Evolutionary conservation across 2,329 filamentous ascomycete genomes (phyloP), one percentile per base, ranked within the genome.

Genomic region (Monilinia vaccinii-corymbosi): DNA sequence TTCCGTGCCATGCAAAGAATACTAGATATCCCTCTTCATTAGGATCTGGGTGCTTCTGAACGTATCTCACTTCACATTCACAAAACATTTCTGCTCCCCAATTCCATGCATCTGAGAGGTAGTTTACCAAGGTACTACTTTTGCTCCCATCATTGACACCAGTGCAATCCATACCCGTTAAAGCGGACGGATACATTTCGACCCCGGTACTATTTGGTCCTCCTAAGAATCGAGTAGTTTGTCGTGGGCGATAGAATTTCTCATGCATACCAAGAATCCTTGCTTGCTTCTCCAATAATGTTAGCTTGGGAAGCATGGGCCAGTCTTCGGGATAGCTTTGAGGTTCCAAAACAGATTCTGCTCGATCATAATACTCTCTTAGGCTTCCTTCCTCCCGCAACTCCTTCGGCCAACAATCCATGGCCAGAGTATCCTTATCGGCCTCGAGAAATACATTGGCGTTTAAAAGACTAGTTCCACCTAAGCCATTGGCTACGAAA

Each of bases 1-100:
- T 75, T 4, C 81, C 81, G 67, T 86, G 81, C 83, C 83, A 86
- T 14, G 82, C 79, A 68, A 84, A 87, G 71, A 80, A 86, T 32
- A 88, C 73, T 23, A 85, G 75, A 69, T 86, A 88, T 1, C 85
- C 84, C 16, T 78, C 77, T 5, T 69, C 67, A 0, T 70, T 68
- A 1, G 74, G 74, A 0, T 71, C 69, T 1, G 74, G 75, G 46
- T 78, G 77, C 68, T 83, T 79, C 59, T 81, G 78, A 55, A 88
- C 75, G 66, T 86, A 81, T 48, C 81, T 76, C 2, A 87, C 85
- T 69, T 88, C 84, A 62, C 83, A 84, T 65, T 84, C 79, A 71
- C 85, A 88, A 63, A 88, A 88, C 71, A 88, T 81, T 67, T 88
- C 84, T 14, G 85, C 83, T 10, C 85, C 86, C 83, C 84, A 86